Conservation (phyloP, 768 basidiomycete genomes). For the Kwoniella shandongensis region DNA sequence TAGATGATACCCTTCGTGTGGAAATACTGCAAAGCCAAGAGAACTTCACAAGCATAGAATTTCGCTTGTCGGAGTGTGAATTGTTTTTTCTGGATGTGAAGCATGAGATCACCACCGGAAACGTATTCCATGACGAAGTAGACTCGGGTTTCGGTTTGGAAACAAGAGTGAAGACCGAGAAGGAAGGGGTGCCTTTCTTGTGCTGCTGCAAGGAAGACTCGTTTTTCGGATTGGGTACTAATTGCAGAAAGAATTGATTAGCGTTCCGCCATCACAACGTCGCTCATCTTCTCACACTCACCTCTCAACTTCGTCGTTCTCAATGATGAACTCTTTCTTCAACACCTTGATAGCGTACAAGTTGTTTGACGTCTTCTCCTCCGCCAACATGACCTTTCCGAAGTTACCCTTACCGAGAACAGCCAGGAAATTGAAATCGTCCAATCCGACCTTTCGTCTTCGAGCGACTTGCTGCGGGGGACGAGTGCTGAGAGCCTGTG, state of each 20-base stretch:
- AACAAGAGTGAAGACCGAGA: conserved; percentile 94
- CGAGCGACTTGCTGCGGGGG: conserved; percentile 22
- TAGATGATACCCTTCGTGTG: conserved; percentile 99
- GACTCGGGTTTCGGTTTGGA: conserved; percentile 98
- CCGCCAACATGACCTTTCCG: conserved; percentile 99
- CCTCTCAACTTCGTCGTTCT: conserved; percentile 99
- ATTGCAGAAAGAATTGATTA: neutral
- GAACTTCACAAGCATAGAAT: conserved; percentile 95
- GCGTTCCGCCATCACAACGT: neutral
- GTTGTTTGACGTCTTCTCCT: conserved; percentile 87
- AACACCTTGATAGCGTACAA: conserved; percentile 99
- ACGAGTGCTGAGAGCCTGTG: conserved; percentile 5
- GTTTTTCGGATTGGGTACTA: conserved; percentile 98
- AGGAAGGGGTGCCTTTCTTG: conserved; percentile 96
- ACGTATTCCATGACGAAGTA: conserved; percentile 99
- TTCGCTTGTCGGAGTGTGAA: conserved; percentile 98
- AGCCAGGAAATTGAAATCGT: conserved; percentile 98
- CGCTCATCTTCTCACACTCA: conserved; percentile 51
- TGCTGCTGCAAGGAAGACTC: conserved; percentile 96
- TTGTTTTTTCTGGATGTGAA: conserved; percentile 98
- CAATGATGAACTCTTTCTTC: conserved; percentile 99
- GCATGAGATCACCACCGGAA: conserved; percentile 97
- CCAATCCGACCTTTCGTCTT: conserved; percentile 79
- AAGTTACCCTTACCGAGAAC: conserved; percentile 99
- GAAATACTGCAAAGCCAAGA: conserved; percentile 95